Conservation (phyloP, 2,329 filamentous ascomycete genomes). For the Penicillium sumatraense region DNA sequence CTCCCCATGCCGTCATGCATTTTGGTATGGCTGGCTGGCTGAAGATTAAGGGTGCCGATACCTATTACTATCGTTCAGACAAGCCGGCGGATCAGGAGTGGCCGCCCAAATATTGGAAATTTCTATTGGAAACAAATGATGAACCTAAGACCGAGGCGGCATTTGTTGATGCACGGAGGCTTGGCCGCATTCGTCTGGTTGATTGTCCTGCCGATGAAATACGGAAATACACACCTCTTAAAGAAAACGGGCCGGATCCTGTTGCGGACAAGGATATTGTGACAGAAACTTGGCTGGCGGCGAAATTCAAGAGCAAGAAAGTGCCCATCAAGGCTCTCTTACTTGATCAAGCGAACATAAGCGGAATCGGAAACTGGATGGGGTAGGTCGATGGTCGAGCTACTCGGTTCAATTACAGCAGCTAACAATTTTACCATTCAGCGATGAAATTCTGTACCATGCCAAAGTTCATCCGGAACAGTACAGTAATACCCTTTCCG, state of each 20-base stretch:
- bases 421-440: slow-evolving; percentile 26
- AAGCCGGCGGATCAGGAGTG: slow-evolving; percentile 66
- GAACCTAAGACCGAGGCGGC: slow-evolving; percentile 68
- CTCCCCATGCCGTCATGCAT: slow-evolving; percentile 88
- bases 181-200: slow-evolving; percentile 79
- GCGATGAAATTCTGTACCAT: slow-evolving; percentile 89
- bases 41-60: slow-evolving; percentile 78
- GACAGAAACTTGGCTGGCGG: slow-evolving; percentile 74
- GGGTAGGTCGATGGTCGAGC: slow-evolving; percentile 63
- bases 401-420: too few relatives aligned
- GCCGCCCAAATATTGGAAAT: slow-evolving; percentile 92
- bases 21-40: slow-evolving; percentile 84
- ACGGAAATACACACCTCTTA: slow-evolving; percentile 74
- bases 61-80: slow-evolving; percentile 76
- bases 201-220: slow-evolving; percentile 79
- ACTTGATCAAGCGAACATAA: slow-evolving; percentile 85
- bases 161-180: slow-evolving; percentile 80
- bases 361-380: slow-evolving; percentile 96
- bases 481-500: slow-evolving; percentile 80
- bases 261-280: slow-evolving; percentile 79
- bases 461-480: slow-evolving; percentile 90
- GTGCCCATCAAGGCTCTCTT: slow-evolving; percentile 89
- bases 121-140: slow-evolving; percentile 70
- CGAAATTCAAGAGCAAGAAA: slow-evolving; percentile 73
- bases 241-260: slow-evolving; percentile 93